Base-by-base conservation (phyloP, 2,329 filamentous ascomycete species). In the Emydomyces testavorans region DNA sequence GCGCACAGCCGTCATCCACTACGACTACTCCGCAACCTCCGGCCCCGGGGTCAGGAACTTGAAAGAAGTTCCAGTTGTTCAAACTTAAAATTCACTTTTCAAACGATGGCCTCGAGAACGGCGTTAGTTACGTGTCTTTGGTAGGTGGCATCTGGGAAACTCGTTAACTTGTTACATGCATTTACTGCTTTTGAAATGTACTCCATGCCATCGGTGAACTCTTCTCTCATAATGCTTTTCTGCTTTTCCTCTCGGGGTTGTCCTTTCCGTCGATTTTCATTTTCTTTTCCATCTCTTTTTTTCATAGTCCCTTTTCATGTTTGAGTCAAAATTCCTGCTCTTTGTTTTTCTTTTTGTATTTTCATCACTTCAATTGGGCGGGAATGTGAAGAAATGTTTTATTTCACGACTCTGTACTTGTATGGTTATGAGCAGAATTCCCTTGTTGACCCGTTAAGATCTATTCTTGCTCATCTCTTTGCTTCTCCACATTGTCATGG, bases 21-120 rank as follows among this genome's bases (percentile, higher is more conserved):
- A 46, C 57, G 34, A 57, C 56, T 41, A 55, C 59, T 6, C 57
- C 60, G 15, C 46, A 58, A 18, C 65, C 65, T 44, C 63, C 65
- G n/a, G 62, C 65, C 13, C 61, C 63, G 4, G 64, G 65, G 21
- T 23, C 13, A 34, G 48, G 45, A 20, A 39, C 35, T 32, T 46
- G 18, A 31, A 40, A 5, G 13, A 15, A 21, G 35, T 20, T 20
- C 35, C 8, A 20, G 21, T 2, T 18, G 11, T 21, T 2, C 1
- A 18, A 38, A 21, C 16, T 3, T 28, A 37, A 13, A 37, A 20
- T 13, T 45, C 23, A 18, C 34, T 11, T n/a, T 29, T 35, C 23
- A 13, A 20, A 37, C 18, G n/a, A n/a, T 32, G 20, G 11, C 23
- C 21, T 32, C 16, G 39, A 31, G 16, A 31, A 31, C 16, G 39